Conservation (phyloP, 768 basidiomycete species). For the Cyclocybe cylindracea region DNA sequence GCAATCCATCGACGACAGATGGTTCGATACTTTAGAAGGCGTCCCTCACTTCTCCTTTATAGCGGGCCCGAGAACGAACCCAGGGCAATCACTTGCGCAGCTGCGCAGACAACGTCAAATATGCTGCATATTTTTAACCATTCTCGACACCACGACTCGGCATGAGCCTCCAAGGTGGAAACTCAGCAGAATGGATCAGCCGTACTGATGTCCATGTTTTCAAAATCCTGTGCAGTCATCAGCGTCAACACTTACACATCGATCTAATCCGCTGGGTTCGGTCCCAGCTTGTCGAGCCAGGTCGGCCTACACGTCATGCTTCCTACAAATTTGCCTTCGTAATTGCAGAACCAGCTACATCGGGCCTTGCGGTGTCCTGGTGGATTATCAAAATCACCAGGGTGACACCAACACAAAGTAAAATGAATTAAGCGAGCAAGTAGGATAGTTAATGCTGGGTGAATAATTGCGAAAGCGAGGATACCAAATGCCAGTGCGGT, state of each 20-base stretch:
- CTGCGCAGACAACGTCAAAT: neutral
- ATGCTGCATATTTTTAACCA: neutral
- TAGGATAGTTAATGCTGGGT: constrained; percentile 7
- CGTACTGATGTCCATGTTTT: constrained; percentile 3
- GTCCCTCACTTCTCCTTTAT: no score
- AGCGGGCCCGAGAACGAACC: no score
- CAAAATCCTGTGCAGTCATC: constrained; percentile 4
- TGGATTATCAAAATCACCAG: constrained; percentile 3
- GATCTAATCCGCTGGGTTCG: constrained; percentile 17
- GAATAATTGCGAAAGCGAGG: constrained; percentile 17
- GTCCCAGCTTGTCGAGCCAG: neutral
- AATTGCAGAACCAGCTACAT: constrained; percentile 14
- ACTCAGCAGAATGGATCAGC: neutral
- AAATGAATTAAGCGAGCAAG: neutral
- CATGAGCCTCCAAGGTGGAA: neutral
- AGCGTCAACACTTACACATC: neutral
- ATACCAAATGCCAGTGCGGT: constrained; percentile 16
- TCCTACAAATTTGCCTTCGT: constrained; percentile 5
- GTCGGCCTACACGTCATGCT: neutral
- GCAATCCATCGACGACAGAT: no score
- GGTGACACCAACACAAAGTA: constrained; percentile 2
- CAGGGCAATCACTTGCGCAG: neutral
- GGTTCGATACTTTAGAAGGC: no score
- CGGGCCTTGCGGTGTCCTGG: neutral
- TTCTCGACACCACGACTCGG: neutral